phyloP scores from a whole-genome alignment of 306 rosid species.

The Begonia peltatifolia region DNA sequence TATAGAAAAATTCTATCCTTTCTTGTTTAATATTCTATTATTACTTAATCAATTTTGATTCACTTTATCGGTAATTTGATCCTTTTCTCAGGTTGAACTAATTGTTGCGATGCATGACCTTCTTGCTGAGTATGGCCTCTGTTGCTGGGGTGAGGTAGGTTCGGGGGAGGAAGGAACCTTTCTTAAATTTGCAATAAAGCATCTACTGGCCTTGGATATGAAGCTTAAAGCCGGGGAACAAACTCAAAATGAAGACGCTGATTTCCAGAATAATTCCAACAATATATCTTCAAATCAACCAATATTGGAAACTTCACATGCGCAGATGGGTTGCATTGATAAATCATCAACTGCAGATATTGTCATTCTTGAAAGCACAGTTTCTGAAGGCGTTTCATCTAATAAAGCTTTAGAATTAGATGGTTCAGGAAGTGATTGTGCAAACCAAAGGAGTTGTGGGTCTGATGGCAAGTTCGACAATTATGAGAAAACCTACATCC shows the following conservation, averaged over 20 bases:
- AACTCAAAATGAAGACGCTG: slow-evolving; percentile 28
- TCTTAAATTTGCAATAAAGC: slow-evolving; percentile 95
- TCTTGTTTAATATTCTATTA: slow-evolving; percentile 12
- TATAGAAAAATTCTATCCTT: slow-evolving; percentile 9
- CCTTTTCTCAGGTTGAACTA: slow-evolving; percentile 63
- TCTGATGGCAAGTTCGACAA: slow-evolving; percentile 22
- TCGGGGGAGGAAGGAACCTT: slow-evolving; percentile 80
- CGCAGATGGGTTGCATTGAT: slow-evolving; percentile 31
- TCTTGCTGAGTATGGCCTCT: slow-evolving; percentile 90
- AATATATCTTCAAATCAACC: slow-evolving; percentile 34
- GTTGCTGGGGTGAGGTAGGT: slow-evolving; percentile 73
- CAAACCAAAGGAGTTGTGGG: slow-evolving; percentile 30
- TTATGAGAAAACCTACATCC: slow-evolving; percentile 34
- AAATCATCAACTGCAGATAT: slow-evolving; percentile 24
- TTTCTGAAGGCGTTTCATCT: slow-evolving; percentile 27
- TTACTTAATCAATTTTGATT: neutral
- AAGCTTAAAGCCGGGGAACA: slow-evolving; percentile 58
- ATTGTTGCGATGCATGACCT: slow-evolving; percentile 88
- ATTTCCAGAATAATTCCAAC: slow-evolving; percentile 28
- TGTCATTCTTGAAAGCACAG: slow-evolving; percentile 31
- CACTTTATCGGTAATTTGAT: neutral
- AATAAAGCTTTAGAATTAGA: slow-evolving; percentile 27
- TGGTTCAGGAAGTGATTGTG: slow-evolving; percentile 27
- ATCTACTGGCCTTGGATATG: slow-evolving; percentile 81
- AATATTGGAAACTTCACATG: slow-evolving; percentile 25